Evolutionary conservation across 768 basidiomycete species (phyloP).

Genomic region (Pleurotus eryngii): DNA sequence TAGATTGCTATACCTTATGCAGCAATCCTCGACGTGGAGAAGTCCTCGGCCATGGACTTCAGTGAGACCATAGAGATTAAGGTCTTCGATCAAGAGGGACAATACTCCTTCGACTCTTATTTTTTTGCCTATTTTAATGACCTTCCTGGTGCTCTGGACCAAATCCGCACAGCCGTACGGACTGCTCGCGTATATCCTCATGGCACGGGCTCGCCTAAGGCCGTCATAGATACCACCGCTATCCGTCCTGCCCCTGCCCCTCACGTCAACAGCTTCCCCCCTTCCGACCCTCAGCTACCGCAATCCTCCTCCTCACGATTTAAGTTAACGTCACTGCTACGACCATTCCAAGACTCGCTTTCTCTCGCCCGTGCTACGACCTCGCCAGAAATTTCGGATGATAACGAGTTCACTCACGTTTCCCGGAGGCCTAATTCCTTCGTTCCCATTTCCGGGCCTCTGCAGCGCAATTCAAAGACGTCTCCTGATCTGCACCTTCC

Average conservation of each 20-base stretch:
- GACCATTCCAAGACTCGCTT: conserved; percentile 60
- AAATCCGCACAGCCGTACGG: conserved; percentile 77
- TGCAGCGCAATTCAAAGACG: conserved; percentile 25
- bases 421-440: conserved; percentile 56
- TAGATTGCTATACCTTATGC: conserved; percentile 94
- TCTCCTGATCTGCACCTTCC: conserved; percentile 31
- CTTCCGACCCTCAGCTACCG: conserved; percentile 22
- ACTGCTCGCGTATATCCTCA: conserved; percentile 41
- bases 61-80: conserved; percentile 96
- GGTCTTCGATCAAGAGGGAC: conserved; percentile 79
- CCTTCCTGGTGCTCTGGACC: conserved; percentile 69
- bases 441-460: conserved; percentile 40
- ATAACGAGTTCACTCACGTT: conserved; percentile 68
- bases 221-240: conserved; percentile 60
- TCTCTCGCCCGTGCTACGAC: conserved; percentile 24
- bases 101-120: conserved; percentile 79
- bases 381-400: conserved; percentile 29
- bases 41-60: conserved; percentile 87
- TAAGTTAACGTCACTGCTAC: conserved; percentile 60
- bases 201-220: conserved; percentile 24
- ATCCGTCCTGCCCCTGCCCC: conserved; percentile 36
- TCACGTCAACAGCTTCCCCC: conserved; percentile 36
- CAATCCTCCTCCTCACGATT: conserved; percentile 42
- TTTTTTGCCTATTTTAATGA: conserved; percentile 96
- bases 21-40: conserved; percentile 83